Base-by-base conservation (phyloP, 176 grass and related monocot genomes). In the Puya raimondii region DNA sequence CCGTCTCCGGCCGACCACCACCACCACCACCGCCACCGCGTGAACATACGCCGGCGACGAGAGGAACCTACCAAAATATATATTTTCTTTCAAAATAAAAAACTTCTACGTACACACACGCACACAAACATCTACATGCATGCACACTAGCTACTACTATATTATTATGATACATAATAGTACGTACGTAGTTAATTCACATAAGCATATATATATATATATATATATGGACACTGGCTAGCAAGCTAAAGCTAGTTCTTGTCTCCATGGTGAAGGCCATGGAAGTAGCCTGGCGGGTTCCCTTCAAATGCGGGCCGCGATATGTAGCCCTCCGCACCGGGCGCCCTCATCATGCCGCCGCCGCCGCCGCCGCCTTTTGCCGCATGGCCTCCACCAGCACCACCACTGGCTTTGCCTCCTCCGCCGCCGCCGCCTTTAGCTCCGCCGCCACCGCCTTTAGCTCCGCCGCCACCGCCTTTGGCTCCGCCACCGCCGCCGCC, bases 281-380 rank as follows among this genome's bases (percentile, higher is more conserved):
- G 69, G 69, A 71, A 71, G 51, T 71, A 71, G 12, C 11, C 51
- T 11, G 20, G 51, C 15, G 69, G 69, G 50, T 71, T 57, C 2
- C 23, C n/a, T 51, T 57, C 15, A 8, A 71, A 71, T 9, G 5
- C 54, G 9, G 16, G 1, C 20, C 54, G 6, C 20, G 54, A 59
- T 59, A 59, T 59, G 10, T 20, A 9, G 10, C 54, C 0, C 10
- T 21, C 54, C 15, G n/a, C 16, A 5, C 54, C 54, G 6, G 54
- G 54, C 15, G 54, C 16, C 20, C 21, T 59, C 54, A 59, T 59
- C 13, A 59, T 59, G 6, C 16, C 10, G 4, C 15, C 54, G 1
- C 13, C 52, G 10, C 1, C 54, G 1, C 54, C 54, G 3, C 54
- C 54, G 54, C 15, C 54, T 58, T 58, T 58, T 8, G 54, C 16